Percentiles rank a stretch among this genome's conserved stretches.
Evolutionary conservation across 169 alveolate genomes (phyloP).

Genomic region (Plasmodium coatneyi): DNA sequence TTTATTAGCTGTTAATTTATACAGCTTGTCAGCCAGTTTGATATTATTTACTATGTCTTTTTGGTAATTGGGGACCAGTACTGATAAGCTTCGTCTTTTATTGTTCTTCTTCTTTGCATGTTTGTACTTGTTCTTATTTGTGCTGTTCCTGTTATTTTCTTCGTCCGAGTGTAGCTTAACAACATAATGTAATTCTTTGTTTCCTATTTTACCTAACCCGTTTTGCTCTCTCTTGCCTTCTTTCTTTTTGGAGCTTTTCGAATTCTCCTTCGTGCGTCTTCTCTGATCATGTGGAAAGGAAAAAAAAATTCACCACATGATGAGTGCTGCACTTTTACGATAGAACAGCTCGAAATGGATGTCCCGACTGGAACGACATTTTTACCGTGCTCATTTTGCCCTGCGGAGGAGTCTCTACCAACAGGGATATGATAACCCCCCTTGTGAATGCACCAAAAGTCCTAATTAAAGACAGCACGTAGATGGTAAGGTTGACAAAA

Average conservation of each 20-base stretch:
- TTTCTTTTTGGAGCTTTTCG: conserved; percentile 1
- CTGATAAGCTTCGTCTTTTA: conserved; percentile 54
- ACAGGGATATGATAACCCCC: neutral
- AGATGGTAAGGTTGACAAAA: neutral
- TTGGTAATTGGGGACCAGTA: conserved; percentile 36
- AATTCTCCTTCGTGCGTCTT: conserved; percentile 3
- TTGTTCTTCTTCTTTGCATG: conserved; percentile 28
- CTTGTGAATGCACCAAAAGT: neutral
- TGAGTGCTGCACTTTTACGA: neutral
- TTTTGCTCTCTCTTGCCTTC: conserved; percentile 1
- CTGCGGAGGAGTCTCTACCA: neutral
- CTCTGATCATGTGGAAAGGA: neutral
- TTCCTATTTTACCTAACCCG: neutral
- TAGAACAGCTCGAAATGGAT: neutral
- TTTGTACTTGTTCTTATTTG: conserved; percentile 23
- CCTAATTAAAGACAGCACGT: neutral
- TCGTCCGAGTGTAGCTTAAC: conserved; percentile 3
- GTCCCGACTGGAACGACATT: neutral
- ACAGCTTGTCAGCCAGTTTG: conserved; percentile 46
- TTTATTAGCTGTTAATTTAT: conserved; percentile 11
- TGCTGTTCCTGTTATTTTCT: neutral
- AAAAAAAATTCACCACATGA: neutral
- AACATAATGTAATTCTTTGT: neutral
- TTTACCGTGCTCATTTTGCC: neutral
- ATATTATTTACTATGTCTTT: conserved; percentile 53